Percentiles rank a stretch among this genome's conserved stretches.
Evolutionary conservation across 495 filamentous ascomycete species (phyloP).

Genomic region (Podospora pseudocomata): DNA sequence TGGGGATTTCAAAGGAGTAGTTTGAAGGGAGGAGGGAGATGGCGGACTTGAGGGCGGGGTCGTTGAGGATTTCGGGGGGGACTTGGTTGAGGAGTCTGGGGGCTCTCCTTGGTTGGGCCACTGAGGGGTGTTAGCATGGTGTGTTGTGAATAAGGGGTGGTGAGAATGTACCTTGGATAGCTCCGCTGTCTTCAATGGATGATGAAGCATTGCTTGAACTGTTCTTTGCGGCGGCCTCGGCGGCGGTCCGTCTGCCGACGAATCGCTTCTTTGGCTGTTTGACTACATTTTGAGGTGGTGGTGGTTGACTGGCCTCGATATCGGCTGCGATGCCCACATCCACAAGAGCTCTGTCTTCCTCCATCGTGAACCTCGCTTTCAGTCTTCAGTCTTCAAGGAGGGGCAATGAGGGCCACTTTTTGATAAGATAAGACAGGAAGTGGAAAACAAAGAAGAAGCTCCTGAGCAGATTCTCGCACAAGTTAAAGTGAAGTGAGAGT

Average conservation of each 20-base stretch:
- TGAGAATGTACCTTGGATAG: constrained; percentile 52
- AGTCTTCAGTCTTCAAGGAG: not conserved
- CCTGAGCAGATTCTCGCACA: too few species aligned
- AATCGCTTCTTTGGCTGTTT: constrained; percentile 75
- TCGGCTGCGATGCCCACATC: constrained; percentile 54
- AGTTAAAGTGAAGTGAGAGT: not conserved
- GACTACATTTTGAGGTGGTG: constrained; percentile 26
- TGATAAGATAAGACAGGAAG: not conserved
- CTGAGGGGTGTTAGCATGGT: constrained; percentile 28
- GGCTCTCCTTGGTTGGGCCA: constrained; percentile 59
- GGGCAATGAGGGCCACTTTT: not conserved
- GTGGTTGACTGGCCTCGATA: constrained; percentile 45
- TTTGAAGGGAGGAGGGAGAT: constrained; percentile 84
- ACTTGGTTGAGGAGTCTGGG: constrained; percentile 84
- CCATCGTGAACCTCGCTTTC: constrained; percentile 35
- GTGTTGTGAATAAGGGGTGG: not conserved
- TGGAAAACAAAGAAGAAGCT: not conserved
- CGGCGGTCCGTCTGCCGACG: constrained; percentile 60
- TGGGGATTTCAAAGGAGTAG: constrained; percentile 97
- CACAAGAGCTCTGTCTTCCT: constrained; percentile 49
- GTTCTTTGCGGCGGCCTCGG: constrained; percentile 50
- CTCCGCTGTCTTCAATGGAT: constrained; percentile 61
- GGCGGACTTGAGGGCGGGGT: constrained; percentile 83
- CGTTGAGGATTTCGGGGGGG: constrained; percentile 77
- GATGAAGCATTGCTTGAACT: constrained; percentile 38